phyloP scores from a whole-genome alignment of 495 filamentous ascomycete species.

The Ramalina intermedia region DNA sequence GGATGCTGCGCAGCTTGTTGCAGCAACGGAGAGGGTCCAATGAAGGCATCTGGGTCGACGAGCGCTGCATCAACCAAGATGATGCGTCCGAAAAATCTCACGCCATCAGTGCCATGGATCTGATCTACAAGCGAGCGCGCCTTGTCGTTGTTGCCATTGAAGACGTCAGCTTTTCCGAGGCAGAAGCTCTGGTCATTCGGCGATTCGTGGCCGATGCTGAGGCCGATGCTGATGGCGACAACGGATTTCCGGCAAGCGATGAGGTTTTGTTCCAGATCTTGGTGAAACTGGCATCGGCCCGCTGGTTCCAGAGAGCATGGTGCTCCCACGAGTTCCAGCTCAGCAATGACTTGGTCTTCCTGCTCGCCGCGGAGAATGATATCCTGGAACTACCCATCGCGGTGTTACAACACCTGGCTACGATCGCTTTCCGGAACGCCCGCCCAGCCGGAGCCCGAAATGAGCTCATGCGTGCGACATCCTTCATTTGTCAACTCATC shows the following conservation, averaged over 20 bases:
- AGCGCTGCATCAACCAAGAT: slow-evolving; percentile 1
- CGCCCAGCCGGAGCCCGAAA: neutral
- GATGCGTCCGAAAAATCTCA: neutral
- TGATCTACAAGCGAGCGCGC: slow-evolving; percentile 3
- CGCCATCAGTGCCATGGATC: slow-evolving; percentile 1
- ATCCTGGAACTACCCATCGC: neutral
- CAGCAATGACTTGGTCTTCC: neutral
- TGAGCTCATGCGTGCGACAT: too few relatives aligned
- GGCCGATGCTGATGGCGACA: neutral
- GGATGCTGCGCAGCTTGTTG: neutral
- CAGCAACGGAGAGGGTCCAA: neutral
- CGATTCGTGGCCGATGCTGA: neutral
- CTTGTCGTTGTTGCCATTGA: slow-evolving; percentile 2
- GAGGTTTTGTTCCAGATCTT: neutral
- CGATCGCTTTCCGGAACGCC: neutral
- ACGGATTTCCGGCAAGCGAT: too few relatives aligned
- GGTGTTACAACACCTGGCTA: neutral
- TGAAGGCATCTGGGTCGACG: slow-evolving; percentile 5
- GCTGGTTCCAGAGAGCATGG: slow-evolving; percentile 4
- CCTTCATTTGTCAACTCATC: too few relatives aligned
- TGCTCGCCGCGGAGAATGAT: neutral
- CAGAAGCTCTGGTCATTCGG: neutral
- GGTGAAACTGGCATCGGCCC: neutral
- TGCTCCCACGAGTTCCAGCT: slow-evolving; percentile 4
- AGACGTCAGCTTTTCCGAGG: slow-evolving; percentile 1